Base-by-base conservation (phyloP, 1,284 basidiomycete genomes). In the Cryptococcus maquisensis region DNA sequence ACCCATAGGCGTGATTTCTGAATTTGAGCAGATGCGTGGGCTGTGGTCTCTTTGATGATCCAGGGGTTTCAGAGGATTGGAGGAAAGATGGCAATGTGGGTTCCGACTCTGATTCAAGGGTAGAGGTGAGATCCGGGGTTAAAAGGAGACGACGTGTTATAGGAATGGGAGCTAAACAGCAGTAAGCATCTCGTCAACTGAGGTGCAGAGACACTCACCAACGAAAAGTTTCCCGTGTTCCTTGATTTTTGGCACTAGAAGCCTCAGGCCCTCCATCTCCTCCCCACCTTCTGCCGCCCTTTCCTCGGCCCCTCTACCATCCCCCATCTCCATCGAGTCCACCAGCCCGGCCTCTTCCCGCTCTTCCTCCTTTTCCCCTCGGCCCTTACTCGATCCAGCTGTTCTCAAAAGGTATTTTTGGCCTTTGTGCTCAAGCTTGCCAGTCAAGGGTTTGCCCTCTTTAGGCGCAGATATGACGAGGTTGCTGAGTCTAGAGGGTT, bases 251-350 rank as follows among this genome's bases (percentile, higher is more conserved):
- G 75, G 75, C 2, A 75, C 65, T 36, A 77, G 51, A 26, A 77
- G 53, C 44, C 57, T 63, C 63, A 77, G 62, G 3, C 73, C 72
- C 37, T 59, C 53, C 69, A 74, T 73, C 54, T 77, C 73, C 37
- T 66, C 68, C 3, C 70, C 71, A 13, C 66, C 72, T 45, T 67
- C 66, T 16, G 52, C 52, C 32, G 53, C 51, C 61, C 62, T 26
- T 3, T 20, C 40, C 15, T 60, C 56, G 12, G 57, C 59, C n/a
- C 44, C 52, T 15, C 42, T 43, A 40, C 61, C 65, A n/a, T 56
- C 60, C 20, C 63, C 61, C 54, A 64, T 59, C n/a, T 59, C 53
- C 56, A 64, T 59, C 4, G 63, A 54, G 47, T 68, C 68, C 8
- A 59, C 65, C 16, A 68, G 46, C 3, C 61, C 62, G 1, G 67